Percentiles rank a stretch among this genome's conserved stretches.
phyloP scores from a whole-genome alignment of 371 early-diverging fungal species.

The Circinella minor region DNA sequence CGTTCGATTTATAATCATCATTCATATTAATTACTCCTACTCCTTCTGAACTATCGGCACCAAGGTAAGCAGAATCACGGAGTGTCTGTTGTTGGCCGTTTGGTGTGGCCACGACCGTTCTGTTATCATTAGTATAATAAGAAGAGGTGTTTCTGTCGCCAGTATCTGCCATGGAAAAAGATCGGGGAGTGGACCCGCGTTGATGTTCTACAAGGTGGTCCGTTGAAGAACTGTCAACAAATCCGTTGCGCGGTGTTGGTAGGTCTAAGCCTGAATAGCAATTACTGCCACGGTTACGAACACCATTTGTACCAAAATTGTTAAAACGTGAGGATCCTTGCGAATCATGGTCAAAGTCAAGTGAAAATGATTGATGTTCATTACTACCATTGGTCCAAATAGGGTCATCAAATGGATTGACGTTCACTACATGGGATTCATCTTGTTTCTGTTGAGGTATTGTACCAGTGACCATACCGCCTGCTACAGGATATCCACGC shows the following conservation, averaged over 20 bases:
- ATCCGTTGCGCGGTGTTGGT: not conserved
- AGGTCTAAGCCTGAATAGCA: not conserved
- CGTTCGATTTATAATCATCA: not conserved
- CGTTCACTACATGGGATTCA: conserved; percentile 10
- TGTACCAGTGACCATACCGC: conserved; percentile 13
- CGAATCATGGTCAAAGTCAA: conserved; percentile 21
- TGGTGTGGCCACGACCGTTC: not conserved
- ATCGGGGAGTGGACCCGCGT: not conserved
- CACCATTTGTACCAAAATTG: not conserved
- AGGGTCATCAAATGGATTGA: conserved; percentile 49
- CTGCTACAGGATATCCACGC: not conserved
- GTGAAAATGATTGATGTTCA: not conserved
- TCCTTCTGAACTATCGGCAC: too few relatives aligned
- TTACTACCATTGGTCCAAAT: conserved; percentile 31
- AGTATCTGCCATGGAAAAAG: not conserved
- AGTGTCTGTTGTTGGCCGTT: too few relatives aligned
- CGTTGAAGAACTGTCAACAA: conserved; percentile 14
- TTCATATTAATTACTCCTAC: too few relatives aligned
- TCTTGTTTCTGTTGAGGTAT: conserved; percentile 10
- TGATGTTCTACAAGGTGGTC: conserved; percentile 11
- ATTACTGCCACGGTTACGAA: conserved; percentile 6
- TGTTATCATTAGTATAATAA: not conserved
- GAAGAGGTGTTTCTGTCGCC: conserved; percentile 2
- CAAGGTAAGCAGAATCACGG: too few relatives aligned
- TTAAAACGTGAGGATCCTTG: conserved; percentile 4